Percentiles rank a stretch among this genome's conserved stretches.
phyloP scores from a whole-genome alignment of 2,329 filamentous ascomycete genomes.

The Talaromyces sp. region DNA sequence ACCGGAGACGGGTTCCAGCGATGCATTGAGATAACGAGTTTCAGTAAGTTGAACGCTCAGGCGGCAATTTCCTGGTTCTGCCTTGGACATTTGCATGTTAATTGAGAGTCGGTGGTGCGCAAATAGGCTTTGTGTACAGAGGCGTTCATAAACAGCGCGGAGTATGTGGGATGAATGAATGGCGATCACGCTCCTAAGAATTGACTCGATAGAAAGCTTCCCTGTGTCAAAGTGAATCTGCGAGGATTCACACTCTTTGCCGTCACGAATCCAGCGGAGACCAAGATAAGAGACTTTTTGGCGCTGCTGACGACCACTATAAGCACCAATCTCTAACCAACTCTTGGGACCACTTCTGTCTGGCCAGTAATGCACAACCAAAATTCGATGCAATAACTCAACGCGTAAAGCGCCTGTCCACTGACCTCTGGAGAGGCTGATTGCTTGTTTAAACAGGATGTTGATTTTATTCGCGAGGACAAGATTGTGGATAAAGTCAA shows the following conservation, averaged over 20 bases:
- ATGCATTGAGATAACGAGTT: slow-evolving; percentile 57
- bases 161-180: slow-evolving; percentile 71
- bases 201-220: slow-evolving; percentile 66
- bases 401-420: slow-evolving; percentile 78
- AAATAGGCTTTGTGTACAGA: slow-evolving; percentile 61
- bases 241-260: slow-evolving; percentile 67
- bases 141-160: slow-evolving; percentile 58
- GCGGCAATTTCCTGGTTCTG: slow-evolving; percentile 63
- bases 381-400: slow-evolving; percentile 72
- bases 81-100: slow-evolving; percentile 54
- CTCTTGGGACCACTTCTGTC: slow-evolving; percentile 68
- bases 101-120: slow-evolving; percentile 57
- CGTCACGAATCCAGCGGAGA: slow-evolving; percentile 78
- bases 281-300: slow-evolving; percentile 33
- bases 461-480: slow-evolving; percentile 86
- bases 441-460: slow-evolving; percentile 73
- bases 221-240: slow-evolving; percentile 64
- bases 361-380: slow-evolving; percentile 90
- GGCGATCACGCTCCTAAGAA: slow-evolving; percentile 71
- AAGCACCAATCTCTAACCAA: slow-evolving; percentile 84
- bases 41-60: slow-evolving; percentile 67
- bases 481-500: slow-evolving; percentile 81
- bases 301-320: slow-evolving; percentile 24
- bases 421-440: slow-evolving; percentile 62
- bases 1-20: slow-evolving; percentile 77